These are phyloP conservation scores for Picea abies DNA, from an alignment of 83 land plant genomes.

Conservation along the genomic window DNA sequence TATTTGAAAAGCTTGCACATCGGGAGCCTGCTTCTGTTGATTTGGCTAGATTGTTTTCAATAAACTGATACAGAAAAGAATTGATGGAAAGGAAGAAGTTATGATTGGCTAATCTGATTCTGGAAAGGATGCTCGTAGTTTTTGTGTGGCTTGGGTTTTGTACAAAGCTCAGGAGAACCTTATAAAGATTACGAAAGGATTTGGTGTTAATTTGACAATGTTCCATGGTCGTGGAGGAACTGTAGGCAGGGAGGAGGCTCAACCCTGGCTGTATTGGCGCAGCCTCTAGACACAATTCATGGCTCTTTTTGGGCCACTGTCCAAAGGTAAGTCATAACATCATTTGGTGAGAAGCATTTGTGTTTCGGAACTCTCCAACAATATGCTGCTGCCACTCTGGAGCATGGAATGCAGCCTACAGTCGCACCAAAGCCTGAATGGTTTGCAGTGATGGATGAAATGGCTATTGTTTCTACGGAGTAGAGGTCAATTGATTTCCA, in stretches of 20 bases:
- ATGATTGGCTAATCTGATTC: constrained; percentile 88
- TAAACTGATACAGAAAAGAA: constrained; percentile 43
- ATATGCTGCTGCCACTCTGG: constrained; percentile 78
- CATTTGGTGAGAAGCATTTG: constrained; percentile 78
- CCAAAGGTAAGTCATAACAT: constrained; percentile 87
- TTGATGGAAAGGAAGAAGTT: constrained; percentile 81
- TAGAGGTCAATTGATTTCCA: too few species aligned
- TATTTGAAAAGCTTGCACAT: too few species aligned
- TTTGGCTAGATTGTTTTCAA: too few species aligned
- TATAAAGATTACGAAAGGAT: constrained; percentile 64
- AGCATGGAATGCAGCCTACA: constrained; percentile 63
- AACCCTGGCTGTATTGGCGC: constrained; percentile 79
- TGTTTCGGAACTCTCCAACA: constrained; percentile 78
- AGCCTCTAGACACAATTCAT: constrained; percentile 78
- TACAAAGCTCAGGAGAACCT: constrained; percentile 75
- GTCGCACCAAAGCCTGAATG: too few species aligned
- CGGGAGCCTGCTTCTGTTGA: too few species aligned
- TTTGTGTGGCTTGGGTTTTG: constrained; percentile 74
- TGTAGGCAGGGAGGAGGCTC: constrained; percentile 86
- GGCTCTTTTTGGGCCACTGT: constrained; percentile 79
- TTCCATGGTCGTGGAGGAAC: constrained; percentile 87
- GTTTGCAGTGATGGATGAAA: too few species aligned
- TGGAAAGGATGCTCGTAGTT: constrained; percentile 78
- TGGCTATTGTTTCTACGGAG: too few species aligned
- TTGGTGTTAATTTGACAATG: constrained; percentile 75